A percentile compares a stretch with the other conserved stretches of the same genome.
These are phyloP conservation scores for Wickerhamiella cacticola DNA, from an alignment of 805 yeast genomes.

Conservation along the genomic window DNA sequence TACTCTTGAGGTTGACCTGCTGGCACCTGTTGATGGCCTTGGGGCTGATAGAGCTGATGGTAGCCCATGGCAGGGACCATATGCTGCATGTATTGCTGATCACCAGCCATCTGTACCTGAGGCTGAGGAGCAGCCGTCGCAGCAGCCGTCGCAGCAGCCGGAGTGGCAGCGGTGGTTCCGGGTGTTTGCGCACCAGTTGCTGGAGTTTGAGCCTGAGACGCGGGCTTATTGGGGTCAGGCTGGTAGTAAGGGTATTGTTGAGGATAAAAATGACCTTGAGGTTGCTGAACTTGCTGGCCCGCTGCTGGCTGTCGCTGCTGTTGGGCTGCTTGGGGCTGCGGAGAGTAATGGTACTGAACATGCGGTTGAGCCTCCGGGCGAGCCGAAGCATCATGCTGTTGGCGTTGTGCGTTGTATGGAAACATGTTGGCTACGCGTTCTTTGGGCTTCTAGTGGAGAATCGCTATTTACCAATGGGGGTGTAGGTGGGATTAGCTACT, in stretches of 20 bases:
- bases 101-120: conserved; percentile 5
- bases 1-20: conserved; percentile 10
- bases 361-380: conserved; percentile 9
- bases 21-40: conserved; percentile 10
- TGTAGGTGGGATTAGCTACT: conserved; percentile 7
- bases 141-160: conserved; percentile 14
- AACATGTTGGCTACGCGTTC: conserved; percentile 7
- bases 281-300: conserved; percentile 3
- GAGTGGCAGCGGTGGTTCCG: conserved; percentile 15
- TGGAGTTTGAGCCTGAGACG: conserved; percentile 19
- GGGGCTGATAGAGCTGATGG: conserved; percentile 8
- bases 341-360: conserved; percentile 7
- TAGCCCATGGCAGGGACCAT: conserved; percentile 8
- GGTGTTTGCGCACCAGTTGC: conserved; percentile 15
- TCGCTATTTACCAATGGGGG: conserved; percentile 3
- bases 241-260: conserved; percentile 17
- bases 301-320: conserved; percentile 7
- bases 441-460: not conserved
- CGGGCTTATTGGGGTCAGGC: conserved; percentile 14
- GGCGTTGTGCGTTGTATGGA: conserved; percentile 15
- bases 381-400: conserved; percentile 14
- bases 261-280: conserved; percentile 13
- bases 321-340: conserved; percentile 7
- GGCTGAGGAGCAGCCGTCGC: conserved; percentile 14
- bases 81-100: conserved; percentile 8